Evolutionary conservation across 805 yeast genomes (phyloP), one percentile per base, ranked within the genome.

Genomic region (Ogataea haglerorum): DNA sequence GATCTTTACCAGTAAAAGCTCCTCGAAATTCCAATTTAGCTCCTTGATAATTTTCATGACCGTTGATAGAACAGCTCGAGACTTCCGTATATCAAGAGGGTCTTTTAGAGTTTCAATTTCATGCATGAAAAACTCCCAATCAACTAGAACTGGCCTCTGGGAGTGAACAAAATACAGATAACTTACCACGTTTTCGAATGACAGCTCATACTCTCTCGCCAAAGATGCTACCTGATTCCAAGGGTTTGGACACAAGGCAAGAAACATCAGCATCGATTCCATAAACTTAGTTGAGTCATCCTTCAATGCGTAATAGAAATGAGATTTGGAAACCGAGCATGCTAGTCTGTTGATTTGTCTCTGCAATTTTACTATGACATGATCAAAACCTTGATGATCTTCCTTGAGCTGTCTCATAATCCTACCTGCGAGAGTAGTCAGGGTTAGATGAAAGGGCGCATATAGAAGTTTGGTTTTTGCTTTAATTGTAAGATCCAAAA

Each of bases 121-220:
- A n/a, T 48, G 34, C 22, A 54, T 46, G 31, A 52, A 61, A 26
- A 41, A 57, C 22, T 57, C 63, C 67, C 67, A 62, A 43, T 61
- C 61, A 13, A 48, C 52, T 14, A 53, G 36, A 9, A 60, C 56
- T 5, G 46, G 47, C 3, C 38, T 19, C 24, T 38, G 41, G 5
- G 61, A 50, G 23, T 56, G 54, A 14, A 61, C 27, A 24, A 57
- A 58, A 32, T 53, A 60, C 1, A 60, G 36, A 23, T 54, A 56
- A 14, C 44, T 45, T 2, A 54, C 43, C 12, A 60, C 56, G 32
- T 53, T 51, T 6, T 36, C 29, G 17, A 52, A 42, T 8, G 39
- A 40, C 3, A 59, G 29, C 1, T 38, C 25, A 17, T 41, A 6
- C 9, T 43, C 47, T 9, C 27, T 30, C 7, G 53, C 34, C 0